These are phyloP conservation scores for Saturnispora hagleri DNA, from an alignment of 805 yeast genomes.

Conservation along the genomic window DNA sequence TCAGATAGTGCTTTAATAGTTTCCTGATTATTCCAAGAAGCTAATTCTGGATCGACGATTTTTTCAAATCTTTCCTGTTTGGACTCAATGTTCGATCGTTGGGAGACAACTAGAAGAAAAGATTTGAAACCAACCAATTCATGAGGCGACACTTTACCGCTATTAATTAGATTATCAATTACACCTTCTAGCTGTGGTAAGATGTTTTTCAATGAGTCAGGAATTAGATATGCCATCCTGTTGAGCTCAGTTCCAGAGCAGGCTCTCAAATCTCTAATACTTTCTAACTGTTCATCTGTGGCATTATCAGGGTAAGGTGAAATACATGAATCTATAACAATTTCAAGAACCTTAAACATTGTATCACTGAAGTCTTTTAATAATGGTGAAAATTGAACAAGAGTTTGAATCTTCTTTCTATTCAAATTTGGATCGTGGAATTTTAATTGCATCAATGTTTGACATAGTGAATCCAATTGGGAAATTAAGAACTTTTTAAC, in stretches of 20 bases:
- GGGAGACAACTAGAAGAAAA: constrained; percentile 83
- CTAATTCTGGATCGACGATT: constrained; percentile 87
- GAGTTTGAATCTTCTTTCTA: constrained; percentile 80
- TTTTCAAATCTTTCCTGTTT: constrained; percentile 67
- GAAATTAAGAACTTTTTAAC: constrained; percentile 43
- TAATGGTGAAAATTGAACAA: constrained; percentile 89
- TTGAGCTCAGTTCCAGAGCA: constrained; percentile 93
- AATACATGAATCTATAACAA: constrained; percentile 75
- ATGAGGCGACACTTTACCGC: constrained; percentile 31
- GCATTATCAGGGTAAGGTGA: constrained; percentile 57
- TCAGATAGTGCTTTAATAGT: constrained; percentile 86
- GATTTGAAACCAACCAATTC: constrained; percentile 93
- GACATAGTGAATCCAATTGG: constrained; percentile 61
- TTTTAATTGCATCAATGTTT: constrained; percentile 63
- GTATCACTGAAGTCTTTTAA: constrained; percentile 66
- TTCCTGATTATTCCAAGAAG: constrained; percentile 86
- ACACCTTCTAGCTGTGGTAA: constrained; percentile 77
- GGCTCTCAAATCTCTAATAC: constrained; percentile 78
- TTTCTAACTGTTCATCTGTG: constrained; percentile 62
- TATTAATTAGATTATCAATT: constrained; percentile 61
- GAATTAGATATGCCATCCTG: constrained; percentile 89
- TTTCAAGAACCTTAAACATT: constrained; percentile 79
- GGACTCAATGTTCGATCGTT: constrained; percentile 65
- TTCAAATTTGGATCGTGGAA: constrained; percentile 72
- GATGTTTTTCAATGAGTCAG: constrained; percentile 75